phyloP scores from a whole-genome alignment of 768 basidiomycete species.

The Auriscalpium orientale region DNA sequence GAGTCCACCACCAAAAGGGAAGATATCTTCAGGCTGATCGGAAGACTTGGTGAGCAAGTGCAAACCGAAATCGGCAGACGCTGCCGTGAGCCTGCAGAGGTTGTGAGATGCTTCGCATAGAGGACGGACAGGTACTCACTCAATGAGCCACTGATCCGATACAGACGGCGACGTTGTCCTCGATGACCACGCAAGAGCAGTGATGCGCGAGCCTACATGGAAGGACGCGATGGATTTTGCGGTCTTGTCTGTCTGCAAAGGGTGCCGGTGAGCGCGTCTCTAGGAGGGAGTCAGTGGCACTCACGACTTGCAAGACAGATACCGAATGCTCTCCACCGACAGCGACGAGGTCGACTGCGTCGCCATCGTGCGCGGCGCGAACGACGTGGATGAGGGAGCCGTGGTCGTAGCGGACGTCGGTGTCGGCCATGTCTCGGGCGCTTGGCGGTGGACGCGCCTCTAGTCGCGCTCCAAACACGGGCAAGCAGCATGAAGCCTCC shows the following conservation, averaged over 20 bases:
- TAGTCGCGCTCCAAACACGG: neutral
- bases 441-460: neutral
- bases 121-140: conserved; percentile 36
- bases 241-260: conserved; percentile 33
- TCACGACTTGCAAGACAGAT: conserved; percentile 57
- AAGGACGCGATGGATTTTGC: conserved; percentile 58
- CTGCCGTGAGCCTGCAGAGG: conserved; percentile 53
- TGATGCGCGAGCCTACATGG: conserved; percentile 62
- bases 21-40: conserved; percentile 42
- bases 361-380: conserved; percentile 54
- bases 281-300: conserved; percentile 18
- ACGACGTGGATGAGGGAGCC: conserved; percentile 54
- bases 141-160: conserved; percentile 61
- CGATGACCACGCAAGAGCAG: conserved; percentile 75
- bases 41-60: conserved; percentile 58
- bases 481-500: neutral
- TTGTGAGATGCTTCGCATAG: neutral
- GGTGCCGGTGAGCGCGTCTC: conserved; percentile 9
- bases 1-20: conserved; percentile 70
- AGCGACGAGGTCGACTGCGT: conserved; percentile 63
- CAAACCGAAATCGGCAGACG: conserved; percentile 61
- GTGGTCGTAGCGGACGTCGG: conserved; percentile 57
- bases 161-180: conserved; percentile 56
- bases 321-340: conserved; percentile 69
- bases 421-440: conserved; percentile 17